These are phyloP conservation scores for Wallacemonas sp. DNA, from an alignment of 208 protist species.

Conservation along the genomic window DNA sequence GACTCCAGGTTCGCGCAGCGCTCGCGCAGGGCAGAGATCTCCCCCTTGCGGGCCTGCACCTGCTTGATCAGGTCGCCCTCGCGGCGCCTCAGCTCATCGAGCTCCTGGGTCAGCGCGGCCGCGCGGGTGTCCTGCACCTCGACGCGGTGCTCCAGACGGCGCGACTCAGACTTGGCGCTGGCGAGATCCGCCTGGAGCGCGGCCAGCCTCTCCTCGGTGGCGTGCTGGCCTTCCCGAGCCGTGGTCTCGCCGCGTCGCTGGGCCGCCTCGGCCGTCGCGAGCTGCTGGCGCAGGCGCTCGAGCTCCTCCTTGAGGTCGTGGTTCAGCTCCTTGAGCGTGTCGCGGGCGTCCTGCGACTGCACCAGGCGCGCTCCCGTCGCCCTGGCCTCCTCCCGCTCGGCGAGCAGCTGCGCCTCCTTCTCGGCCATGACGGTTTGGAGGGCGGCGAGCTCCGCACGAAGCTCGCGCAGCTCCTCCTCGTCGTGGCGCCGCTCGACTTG, in stretches of 20 bases:
- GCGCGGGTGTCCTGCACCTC: conserved; percentile 36
- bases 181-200: conserved; percentile 38
- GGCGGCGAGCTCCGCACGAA: conserved; percentile 52
- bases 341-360: conserved; percentile 29
- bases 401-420: conserved; percentile 31
- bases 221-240: conserved; percentile 32
- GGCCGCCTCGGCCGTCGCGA: conserved; percentile 35
- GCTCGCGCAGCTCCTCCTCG: conserved; percentile 72
- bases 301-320: conserved; percentile 42
- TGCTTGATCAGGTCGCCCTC: conserved; percentile 55
- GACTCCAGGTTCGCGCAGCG: conserved; percentile 84
- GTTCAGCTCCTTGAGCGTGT: conserved; percentile 28
- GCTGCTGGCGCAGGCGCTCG: conserved; percentile 32
- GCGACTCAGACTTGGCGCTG: conserved; percentile 30
- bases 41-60: conserved; percentile 61
- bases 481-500: conserved; percentile 35
- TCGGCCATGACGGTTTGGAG: conserved; percentile 46
- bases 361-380: conserved; percentile 23
- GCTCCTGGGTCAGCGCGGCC: conserved; percentile 43
- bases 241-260: conserved; percentile 27
- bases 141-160: conserved; percentile 46
- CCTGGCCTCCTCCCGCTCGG: conserved; percentile 24
- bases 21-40: conserved; percentile 73
- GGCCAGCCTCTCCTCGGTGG: conserved; percentile 42
- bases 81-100: conserved; percentile 40